Evolutionary conservation across 371 early-diverging fungal species (phyloP), one percentile per base, ranked within the genome.

Genomic region (Rhizopus sp.): DNA sequence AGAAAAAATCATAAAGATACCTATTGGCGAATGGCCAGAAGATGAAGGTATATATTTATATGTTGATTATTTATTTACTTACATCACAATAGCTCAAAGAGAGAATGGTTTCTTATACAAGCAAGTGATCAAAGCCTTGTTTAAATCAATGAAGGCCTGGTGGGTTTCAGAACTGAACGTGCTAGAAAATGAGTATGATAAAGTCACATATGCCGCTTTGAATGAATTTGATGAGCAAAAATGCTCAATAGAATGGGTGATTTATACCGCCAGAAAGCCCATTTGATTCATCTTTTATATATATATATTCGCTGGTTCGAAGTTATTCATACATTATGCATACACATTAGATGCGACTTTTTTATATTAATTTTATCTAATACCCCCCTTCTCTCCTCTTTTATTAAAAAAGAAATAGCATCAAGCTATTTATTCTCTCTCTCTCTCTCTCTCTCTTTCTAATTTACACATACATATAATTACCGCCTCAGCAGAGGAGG

Each of bases 21-120:
- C 78, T 16, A 69, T 78, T 44, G 78, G 78, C 44, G 78, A 78
- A 69, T 78, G 78, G 78, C 68, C 73, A 15, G 9, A 45, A 6
- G 70, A 73, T 50, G 54, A 66, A 64, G 62, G 78, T 72, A 69
- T 35, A 3, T 13, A 37, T 35, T n/a, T 4, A 33, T 34, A 10
- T 32, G 8, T 15, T 39, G 12, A 29, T 29, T 17, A 48, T 48
- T 7, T 39, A 13, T 2, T 12, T 48, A 30, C 37, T 30, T 17
- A 37, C 34, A 29, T 38, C 13, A 33, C 15, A 32, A 3, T 58
- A 75, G 75, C 50, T 10, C 60, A 71, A 60, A 63, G 58, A 40
- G 72, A 73, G 41, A 68, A 69, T 12, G 78, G 78, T 4, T 78
- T 70, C 33, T 50, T 78, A 10, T 71, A 73, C 46, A 68, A 73